Evolutionary conservation across 352 stramenopile species (phyloP), one percentile per base, ranked within the genome.

Genomic region (Halophytophthora polymorphica): DNA sequence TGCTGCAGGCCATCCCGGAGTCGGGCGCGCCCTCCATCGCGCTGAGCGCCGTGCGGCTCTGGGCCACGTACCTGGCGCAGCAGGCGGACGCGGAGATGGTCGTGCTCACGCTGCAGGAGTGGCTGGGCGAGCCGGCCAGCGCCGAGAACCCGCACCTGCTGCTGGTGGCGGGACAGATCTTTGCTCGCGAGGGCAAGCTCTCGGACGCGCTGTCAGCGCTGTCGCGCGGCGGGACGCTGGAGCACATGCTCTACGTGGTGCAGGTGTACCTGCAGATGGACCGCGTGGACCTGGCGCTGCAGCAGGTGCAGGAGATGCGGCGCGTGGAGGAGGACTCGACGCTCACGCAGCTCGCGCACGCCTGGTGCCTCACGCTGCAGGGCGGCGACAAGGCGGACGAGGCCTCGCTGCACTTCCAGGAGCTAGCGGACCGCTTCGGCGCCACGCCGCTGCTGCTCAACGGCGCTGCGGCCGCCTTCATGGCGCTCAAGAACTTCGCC

Each of bases 311-410:
- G 35, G 69, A 96, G 48, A 90, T 99, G 79, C 80, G 88, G 54
- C 73, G 80, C 53, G 88, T 90, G 21, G 96, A 99, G 66, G 96
- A 99, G 67, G 96, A 99, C 75, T 91, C 90, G 47, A 97, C 97
- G 45, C 74, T 98, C 40, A 98, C 95, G 17, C 95, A 98, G 73
- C 69, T 99, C 23, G 84, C 86, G 34, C 72, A 81, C 38, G 91
- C 96, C 6, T 98, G 97, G 74, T 74, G 96, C 37, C 49, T 90
- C 18, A 80, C 81, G 59, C 69, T 94, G 1, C 78, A 88, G 18
- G 93, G 93, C 42, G 83, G 80, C 2, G 85, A 86, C 45, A 88
- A 84, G 50, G 77, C 77, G 1, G 76, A 92, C 33, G 94, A 98
- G 58, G 95, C 95, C 0, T 83, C 90, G 36, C 85, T 98, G 61